These are phyloP conservation scores for Saturnispora bothae DNA, from an alignment of 805 yeast genomes.

Conservation along the genomic window DNA sequence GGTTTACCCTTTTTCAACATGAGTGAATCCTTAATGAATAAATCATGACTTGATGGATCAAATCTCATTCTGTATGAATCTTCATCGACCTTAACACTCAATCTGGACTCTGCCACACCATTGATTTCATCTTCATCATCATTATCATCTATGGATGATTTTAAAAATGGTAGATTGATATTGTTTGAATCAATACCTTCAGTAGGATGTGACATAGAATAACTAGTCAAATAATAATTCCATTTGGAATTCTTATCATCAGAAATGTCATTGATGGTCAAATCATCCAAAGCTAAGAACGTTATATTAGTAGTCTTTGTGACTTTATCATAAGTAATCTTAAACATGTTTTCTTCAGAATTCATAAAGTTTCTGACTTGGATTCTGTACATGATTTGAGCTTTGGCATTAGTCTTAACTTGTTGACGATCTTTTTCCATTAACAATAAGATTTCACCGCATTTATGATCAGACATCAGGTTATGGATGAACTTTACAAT, in stretches of 20 bases:
- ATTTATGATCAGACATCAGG: slow-evolving; percentile 65
- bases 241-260: slow-evolving; percentile 69
- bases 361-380: slow-evolving; percentile 71
- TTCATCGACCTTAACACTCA: slow-evolving; percentile 70
- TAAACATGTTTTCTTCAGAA: slow-evolving; percentile 85
- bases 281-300: slow-evolving; percentile 78
- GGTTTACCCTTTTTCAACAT: slow-evolving; percentile 25
- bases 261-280: slow-evolving; percentile 57
- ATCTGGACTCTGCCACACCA: slow-evolving; percentile 56
- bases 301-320: slow-evolving; percentile 54
- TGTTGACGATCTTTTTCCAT: slow-evolving; percentile 72
- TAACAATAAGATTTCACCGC: slow-evolving; percentile 68
- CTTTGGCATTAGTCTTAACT: slow-evolving; percentile 60
- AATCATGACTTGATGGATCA: slow-evolving; percentile 70
- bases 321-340: slow-evolving; percentile 57
- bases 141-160: slow-evolving; percentile 42
- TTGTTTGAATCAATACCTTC: slow-evolving; percentile 82
- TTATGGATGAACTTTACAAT: slow-evolving; percentile 80
- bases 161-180: slow-evolving; percentile 70
- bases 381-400: slow-evolving; percentile 85
- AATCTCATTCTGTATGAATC: slow-evolving; percentile 74
- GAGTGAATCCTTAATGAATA: slow-evolving; percentile 53
- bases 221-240: slow-evolving; percentile 89
- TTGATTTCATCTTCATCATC: slow-evolving; percentile 34
- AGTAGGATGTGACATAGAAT: slow-evolving; percentile 91